phyloP scores from a whole-genome alignment of 352 stramenopile genomes.

The Globisporangium rhizosaccharum region DNA sequence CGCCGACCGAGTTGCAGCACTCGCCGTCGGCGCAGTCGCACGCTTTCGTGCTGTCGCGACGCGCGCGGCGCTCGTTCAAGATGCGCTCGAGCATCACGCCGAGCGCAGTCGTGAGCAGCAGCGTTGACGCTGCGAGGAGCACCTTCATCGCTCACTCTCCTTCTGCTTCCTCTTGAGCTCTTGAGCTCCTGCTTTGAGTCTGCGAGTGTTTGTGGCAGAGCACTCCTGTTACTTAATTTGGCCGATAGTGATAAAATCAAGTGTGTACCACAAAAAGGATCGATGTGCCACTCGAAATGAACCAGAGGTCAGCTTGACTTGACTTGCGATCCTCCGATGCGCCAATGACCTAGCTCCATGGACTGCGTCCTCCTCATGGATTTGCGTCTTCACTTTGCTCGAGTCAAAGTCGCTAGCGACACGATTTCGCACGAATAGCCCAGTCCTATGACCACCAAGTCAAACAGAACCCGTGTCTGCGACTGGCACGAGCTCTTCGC shows the following conservation, averaged over 20 bases:
- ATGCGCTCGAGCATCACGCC: conserved; percentile 27
- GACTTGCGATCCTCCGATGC: no score
- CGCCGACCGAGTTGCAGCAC: conserved; percentile 63
- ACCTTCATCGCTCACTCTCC: conserved; percentile 20
- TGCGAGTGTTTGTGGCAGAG: background rate
- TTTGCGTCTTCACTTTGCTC: no score
- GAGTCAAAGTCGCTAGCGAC: no score
- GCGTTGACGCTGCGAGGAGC: conserved; percentile 18
- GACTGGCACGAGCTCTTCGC: no score
- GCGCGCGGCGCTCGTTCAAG: conserved; percentile 19
- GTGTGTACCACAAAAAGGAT: background rate
- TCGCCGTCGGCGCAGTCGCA: conserved; percentile 66
- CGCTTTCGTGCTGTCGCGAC: conserved; percentile 11
- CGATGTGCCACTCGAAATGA: no score
- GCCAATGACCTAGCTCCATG: no score
- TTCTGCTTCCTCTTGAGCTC: background rate
- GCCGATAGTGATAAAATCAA: background rate
- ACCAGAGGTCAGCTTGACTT: no score
- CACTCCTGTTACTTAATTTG: background rate
- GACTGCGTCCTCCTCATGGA: no score
- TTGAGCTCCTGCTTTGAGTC: background rate
- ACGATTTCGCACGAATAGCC: no score
- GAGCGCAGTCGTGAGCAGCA: conserved; percentile 21
- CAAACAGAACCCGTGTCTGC: no score
- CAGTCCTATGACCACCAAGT: no score